These are phyloP conservation scores for Chalaropsis thielavioides DNA, from an alignment of 2,329 filamentous ascomycete species.

Conservation along the genomic window DNA sequence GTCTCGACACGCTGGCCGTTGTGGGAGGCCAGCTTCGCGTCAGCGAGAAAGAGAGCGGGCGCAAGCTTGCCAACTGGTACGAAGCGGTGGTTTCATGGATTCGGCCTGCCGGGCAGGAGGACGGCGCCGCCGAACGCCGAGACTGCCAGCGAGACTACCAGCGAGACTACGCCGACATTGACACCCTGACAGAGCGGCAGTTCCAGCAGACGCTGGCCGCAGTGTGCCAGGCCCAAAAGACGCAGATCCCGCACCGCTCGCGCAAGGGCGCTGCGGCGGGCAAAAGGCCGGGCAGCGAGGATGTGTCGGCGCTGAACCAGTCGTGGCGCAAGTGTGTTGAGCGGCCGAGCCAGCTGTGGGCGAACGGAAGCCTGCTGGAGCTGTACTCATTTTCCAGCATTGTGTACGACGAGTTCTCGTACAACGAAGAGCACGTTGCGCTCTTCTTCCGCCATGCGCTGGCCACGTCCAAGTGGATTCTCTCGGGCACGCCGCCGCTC, in stretches of 20 bases:
- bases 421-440: conserved; percentile 23
- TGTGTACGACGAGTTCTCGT: conserved; percentile 33
- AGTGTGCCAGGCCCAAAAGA: background rate
- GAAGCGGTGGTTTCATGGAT: conserved; percentile 7
- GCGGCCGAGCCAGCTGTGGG: conserved; percentile 10
- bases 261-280: background rate
- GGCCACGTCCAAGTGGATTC: conserved; percentile 29
- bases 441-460: conserved; percentile 25
- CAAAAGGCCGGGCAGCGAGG: background rate
- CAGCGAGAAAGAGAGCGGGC: conserved; percentile 17
- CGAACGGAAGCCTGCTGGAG: conserved; percentile 23
- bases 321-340: background rate
- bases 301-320: background rate
- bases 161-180: background rate
- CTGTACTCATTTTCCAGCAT: conserved; percentile 28
- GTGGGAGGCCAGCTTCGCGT: conserved; percentile 15
- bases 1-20: conserved; percentile 14
- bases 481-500: conserved; percentile 31
- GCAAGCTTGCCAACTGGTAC: conserved; percentile 17
- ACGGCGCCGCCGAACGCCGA: background rate
- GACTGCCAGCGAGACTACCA: background rate
- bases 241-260: conserved; percentile 8
- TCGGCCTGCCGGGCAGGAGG: background rate
- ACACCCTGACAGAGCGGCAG: background rate
- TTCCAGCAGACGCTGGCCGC: background rate